A percentile compares a stretch with the other conserved stretches of the same genome.
phyloP scores from a whole-genome alignment of 371 early-diverging fungal species.

The Mucor indicus region DNA sequence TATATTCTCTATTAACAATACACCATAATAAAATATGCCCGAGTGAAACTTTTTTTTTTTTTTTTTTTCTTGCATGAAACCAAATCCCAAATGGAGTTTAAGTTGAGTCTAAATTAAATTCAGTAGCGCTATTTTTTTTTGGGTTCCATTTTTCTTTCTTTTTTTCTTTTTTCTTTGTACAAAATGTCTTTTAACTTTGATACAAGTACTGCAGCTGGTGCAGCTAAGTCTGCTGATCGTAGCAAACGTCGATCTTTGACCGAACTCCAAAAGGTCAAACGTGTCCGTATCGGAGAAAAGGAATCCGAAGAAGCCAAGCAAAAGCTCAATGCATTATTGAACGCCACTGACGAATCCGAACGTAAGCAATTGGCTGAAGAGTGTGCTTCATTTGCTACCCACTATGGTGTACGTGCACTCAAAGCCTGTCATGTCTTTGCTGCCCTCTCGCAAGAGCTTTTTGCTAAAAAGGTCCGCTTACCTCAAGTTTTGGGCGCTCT shows the following conservation, averaged over 20 bases:
- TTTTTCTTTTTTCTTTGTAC: slow-evolving; percentile 1
- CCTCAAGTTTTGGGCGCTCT: slow-evolving; percentile 64
- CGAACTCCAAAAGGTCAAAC: slow-evolving; percentile 28
- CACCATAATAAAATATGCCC: slow-evolving; percentile 3
- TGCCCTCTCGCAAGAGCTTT: slow-evolving; percentile 53
- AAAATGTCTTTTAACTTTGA: slow-evolving; percentile 29
- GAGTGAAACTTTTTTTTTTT: background rate
- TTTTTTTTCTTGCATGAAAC: slow-evolving; percentile 12
- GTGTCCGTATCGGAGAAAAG: slow-evolving; percentile 40
- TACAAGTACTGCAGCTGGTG: slow-evolving; percentile 40
- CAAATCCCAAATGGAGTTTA: background rate
- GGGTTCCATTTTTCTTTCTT: slow-evolving; percentile 1
- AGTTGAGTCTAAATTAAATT: background rate
- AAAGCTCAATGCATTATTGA: slow-evolving; percentile 27
- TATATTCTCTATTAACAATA: slow-evolving; percentile 39
- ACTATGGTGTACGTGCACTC: slow-evolving; percentile 56
- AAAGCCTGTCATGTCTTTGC: slow-evolving; percentile 55
- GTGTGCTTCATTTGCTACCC: slow-evolving; percentile 34
- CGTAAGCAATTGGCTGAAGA: slow-evolving; percentile 34
- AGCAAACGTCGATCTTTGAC: slow-evolving; percentile 30
- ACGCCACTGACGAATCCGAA: slow-evolving; percentile 24
- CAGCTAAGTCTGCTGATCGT: slow-evolving; percentile 37
- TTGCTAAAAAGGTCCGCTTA: slow-evolving; percentile 71
- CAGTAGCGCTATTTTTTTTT: background rate
- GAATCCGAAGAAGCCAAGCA: slow-evolving; percentile 45